Evolutionary conservation across 352 stramenopile species (phyloP), one percentile per base, ranked within the genome.

Genomic region (Nothophytophthora sp.): DNA sequence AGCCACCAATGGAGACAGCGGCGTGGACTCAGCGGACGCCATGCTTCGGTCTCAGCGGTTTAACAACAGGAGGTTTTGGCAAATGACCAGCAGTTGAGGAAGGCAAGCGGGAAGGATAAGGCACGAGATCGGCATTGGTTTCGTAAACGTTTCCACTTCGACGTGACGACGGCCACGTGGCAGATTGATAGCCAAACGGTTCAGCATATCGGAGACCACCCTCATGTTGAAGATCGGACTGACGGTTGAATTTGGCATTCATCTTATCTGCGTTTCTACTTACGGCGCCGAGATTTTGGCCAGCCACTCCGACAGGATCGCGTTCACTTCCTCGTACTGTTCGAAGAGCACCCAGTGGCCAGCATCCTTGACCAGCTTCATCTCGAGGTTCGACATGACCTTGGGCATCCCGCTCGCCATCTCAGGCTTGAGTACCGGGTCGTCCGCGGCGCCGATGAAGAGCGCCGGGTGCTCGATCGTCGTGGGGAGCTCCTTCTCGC

Each of bases 361-460:
- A 11, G 70, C 58, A 25, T 74, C 48, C 29, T 79, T 50, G n/a
- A 79, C 64, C 12, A 66, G 3, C 20, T 54, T 59, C 48, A 70
- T 69, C 20, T 69, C 53, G 15, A 82, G 24, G 29, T 79, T 74
- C 6, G 64, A 65, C 29, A 79, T 62, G 23, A 67, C 56, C 20
- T 67, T 48, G 0, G 70, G 55, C 75, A 80, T 83, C 27, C 55
- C 27, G 32, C 46, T 62, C 1, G 65, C 69, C 55, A 78, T 65
- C 29, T 73, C 69, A 1, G 75, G 69, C 35, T 62, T 73, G n/a
- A 83, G 60, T 8, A 81, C 67, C 0, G 51, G 52, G 40, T 86
- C 75, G n/a, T 72, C 39, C 11, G 38, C 50, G 1, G 65, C 66
- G 7, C 49, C 63, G 40, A 85, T 76, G 56, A 60, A 85, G 13